Evolutionary conservation across 2,329 filamentous ascomycete species (phyloP).

Genomic region (Microdochium nivale): DNA sequence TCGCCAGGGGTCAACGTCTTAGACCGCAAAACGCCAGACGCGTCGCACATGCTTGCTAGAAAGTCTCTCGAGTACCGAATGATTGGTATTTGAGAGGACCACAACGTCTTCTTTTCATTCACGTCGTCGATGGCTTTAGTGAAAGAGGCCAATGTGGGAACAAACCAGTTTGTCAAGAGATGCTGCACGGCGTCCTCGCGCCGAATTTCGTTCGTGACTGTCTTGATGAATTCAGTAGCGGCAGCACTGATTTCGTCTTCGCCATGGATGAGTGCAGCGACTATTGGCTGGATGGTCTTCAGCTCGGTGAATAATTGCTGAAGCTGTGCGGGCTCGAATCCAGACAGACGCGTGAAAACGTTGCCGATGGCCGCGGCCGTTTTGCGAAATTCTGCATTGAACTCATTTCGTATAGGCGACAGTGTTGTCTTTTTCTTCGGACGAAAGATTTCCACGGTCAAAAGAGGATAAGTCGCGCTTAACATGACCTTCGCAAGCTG

Average conservation of each 20-base stretch:
- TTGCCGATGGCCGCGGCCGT: conserved; percentile 55
- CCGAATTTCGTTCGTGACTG: conserved; percentile 59
- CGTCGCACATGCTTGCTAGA: conserved; percentile 46
- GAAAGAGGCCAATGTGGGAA: conserved; percentile 33
- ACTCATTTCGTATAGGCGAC: conserved; percentile 48
- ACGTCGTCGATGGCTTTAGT: conserved; percentile 33
- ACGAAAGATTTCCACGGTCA: conserved; percentile 67
- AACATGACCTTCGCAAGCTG: conserved; percentile 68
- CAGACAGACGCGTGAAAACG: conserved; percentile 70
- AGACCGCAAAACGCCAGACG: conserved; percentile 46
- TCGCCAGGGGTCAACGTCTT: conserved; percentile 51
- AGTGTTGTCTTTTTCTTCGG: conserved; percentile 37
- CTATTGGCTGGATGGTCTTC: conserved; percentile 62
- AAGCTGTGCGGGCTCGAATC: conserved; percentile 64
- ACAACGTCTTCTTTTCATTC: conserved; percentile 34
- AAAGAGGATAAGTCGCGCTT: conserved; percentile 59
- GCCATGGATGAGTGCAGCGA: conserved; percentile 74
- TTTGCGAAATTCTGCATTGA: conserved; percentile 62
- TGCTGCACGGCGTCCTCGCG: conserved; percentile 40
- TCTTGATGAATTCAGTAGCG: conserved; percentile 74
- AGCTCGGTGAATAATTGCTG: conserved; percentile 60
- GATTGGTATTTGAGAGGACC: conserved; percentile 48
- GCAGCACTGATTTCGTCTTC: conserved; percentile 72
- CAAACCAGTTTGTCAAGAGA: conserved; percentile 35
- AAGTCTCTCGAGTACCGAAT: conserved; percentile 50